These are phyloP conservation scores for Carex arenaria DNA, from an alignment of 202 grass and related monocot genomes.

Conservation along the genomic window DNA sequence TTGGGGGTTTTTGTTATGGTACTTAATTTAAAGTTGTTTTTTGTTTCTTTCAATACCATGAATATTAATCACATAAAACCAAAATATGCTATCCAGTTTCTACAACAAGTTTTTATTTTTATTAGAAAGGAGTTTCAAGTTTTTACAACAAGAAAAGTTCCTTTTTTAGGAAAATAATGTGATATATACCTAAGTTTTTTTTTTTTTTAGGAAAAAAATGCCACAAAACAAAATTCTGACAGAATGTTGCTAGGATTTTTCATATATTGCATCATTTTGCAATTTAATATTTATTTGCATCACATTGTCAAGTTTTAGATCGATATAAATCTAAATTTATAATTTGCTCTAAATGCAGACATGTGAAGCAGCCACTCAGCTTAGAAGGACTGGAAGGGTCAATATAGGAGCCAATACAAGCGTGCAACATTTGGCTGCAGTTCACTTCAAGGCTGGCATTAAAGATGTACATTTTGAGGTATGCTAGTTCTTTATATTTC, in stretches of 20 bases:
- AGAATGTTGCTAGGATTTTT: no score
- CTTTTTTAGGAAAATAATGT: no score
- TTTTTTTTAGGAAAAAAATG: no score
- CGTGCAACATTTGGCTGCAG: conserved; percentile 3
- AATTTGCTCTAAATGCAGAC: not conserved
- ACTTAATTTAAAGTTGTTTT: not conserved
- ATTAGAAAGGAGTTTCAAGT: no score
- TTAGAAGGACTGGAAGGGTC: conserved; percentile 11
- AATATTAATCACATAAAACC: not conserved
- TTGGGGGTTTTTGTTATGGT: conserved; percentile 34
- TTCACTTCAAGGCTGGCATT: conserved; percentile 24
- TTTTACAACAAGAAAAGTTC: no score
- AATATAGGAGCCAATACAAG: conserved; percentile 19
- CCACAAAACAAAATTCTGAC: no score
- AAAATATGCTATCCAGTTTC: not conserved
- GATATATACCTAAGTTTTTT: no score
- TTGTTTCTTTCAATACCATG: not conserved
- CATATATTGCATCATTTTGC: no score
- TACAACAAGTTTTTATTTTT: no score
- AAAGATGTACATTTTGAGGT: conserved; percentile 26
- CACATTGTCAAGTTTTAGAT: not conserved
- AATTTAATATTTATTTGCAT: not conserved
- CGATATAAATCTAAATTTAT: not conserved
- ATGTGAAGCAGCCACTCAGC: conserved; percentile 26
- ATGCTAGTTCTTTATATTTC: not conserved